Evolutionary conservation across 2,329 filamentous ascomycete genomes (phyloP).

Genomic region (Scleromitrula shiraiana): DNA sequence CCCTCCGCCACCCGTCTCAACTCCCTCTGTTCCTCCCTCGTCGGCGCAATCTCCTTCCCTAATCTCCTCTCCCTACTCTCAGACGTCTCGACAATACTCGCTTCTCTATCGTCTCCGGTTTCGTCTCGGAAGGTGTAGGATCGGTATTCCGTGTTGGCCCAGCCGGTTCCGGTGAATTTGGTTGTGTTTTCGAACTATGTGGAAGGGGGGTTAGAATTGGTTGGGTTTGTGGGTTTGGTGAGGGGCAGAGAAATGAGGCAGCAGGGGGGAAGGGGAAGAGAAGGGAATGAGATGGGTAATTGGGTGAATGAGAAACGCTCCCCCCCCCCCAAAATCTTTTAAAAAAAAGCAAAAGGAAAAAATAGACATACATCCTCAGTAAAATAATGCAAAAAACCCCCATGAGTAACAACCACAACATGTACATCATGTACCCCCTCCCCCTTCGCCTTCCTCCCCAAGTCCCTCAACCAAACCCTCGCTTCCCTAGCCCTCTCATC

Average conservation of each 20-base stretch:
- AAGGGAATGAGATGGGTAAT: not conserved
- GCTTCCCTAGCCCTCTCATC: conserved; percentile 47
- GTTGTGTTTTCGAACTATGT: conserved; percentile 38
- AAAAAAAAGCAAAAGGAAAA: not conserved
- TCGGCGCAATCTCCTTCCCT: conserved; percentile 19
- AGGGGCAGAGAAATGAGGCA: not conserved
- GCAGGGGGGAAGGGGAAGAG: not conserved
- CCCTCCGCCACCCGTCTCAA: conserved; percentile 18
- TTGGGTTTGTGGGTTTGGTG: not conserved
- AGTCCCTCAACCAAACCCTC: conserved; percentile 47
- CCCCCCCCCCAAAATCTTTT: not conserved
- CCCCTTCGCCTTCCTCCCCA: conserved; percentile 17
- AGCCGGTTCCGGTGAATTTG: conserved; percentile 25
- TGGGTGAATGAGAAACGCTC: not conserved
- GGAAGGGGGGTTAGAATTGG: not conserved
- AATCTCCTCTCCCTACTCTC: conserved; percentile 21
- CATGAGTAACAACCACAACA: conserved; percentile 72
- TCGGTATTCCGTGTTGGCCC: conserved; percentile 27
- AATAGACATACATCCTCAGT: conserved; percentile 59
- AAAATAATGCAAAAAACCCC: conserved; percentile 76
- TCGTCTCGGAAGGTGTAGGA: conserved; percentile 21
- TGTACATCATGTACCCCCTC: conserved; percentile 44
- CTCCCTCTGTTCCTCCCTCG: conserved; percentile 23
- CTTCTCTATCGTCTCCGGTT: conserved; percentile 12
- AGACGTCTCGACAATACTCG: conserved; percentile 19